Base-by-base conservation (phyloP, 164 flowering plant species). In the Chimonanthus praecox region DNA sequence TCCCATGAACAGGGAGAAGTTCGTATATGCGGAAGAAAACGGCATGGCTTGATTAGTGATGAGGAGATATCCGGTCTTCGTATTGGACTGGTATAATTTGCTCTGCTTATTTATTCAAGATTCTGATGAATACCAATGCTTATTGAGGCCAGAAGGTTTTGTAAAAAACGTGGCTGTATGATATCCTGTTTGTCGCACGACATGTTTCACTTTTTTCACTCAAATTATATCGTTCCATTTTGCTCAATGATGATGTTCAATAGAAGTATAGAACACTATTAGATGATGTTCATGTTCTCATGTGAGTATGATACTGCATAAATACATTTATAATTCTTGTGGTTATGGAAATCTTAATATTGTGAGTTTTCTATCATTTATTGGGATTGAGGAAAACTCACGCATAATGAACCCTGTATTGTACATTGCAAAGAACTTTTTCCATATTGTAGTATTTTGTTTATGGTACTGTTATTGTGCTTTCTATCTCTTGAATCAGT, bases 51-150 rank as follows among this genome's bases (percentile, higher is more conserved):
- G 84, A 85, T 94, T 69, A 87, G 95, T 73, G 98, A 96, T 72
- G 90, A 90, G 70, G 98, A 92, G 71, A 85, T 92, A 50, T 87
- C 94, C 67, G 94, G 99, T 67, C 92, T 96, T 77, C 92, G 97
- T 58, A 96, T 96, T 78, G 98, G 99, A 73, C 79, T 96, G 95
- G 99, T 95, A 83, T 74, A 73, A 58, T 48, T 74, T 68, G 6
- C 21, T 66, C 45, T 48, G 1, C 51, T 6, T 21, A 50, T 64
- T 45, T 47, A 60, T 45, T 45, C 10, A 9, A 51, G 50, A 70
- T 16, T 13, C 33, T 33, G 33, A 33, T 16, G 16, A 45, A 46
- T 6, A 46, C 45, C 13, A 20, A 63, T 63, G 46, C 66, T 63
- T 18, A 63, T 63, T 20, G 43, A 63, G 20, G 66, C 66, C 21